Conservation (phyloP, 208 protist species). For the Tritrichomonas foetus region DNA sequence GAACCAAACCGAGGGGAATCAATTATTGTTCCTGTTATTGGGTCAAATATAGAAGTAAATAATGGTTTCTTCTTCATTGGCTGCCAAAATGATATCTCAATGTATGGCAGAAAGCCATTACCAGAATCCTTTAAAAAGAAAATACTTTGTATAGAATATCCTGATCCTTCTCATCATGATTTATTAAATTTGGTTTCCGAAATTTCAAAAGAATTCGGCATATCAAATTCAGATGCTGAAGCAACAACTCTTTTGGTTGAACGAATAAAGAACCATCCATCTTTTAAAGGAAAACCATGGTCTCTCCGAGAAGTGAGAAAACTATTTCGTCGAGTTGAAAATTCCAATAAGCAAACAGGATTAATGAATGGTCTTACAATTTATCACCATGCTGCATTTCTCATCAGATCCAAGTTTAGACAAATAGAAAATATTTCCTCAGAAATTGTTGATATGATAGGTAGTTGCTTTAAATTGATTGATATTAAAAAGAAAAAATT, state of each 20-base stretch:
- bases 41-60: background rate
- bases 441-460: background rate
- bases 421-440: background rate
- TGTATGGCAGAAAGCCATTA: background rate
- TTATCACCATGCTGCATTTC: background rate
- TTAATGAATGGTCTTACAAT: background rate
- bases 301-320: background rate
- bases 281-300: background rate
- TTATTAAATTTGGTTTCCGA: background rate
- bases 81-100: conserved; percentile 19
- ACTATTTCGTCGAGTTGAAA: background rate
- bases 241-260: background rate
- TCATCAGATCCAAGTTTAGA: background rate
- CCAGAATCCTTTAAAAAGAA: background rate
- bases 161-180: background rate
- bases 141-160: background rate
- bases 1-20: background rate
- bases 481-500: background rate
- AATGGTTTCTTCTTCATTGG: background rate
- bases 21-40: background rate
- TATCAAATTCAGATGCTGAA: too few relatives aligned
- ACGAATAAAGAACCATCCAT: background rate
- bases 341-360: background rate
- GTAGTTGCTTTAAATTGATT: background rate
- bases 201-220: too few relatives aligned